These are phyloP conservation scores for Geranomyces michiganensis DNA, from an alignment of 192 early-diverging fungal genomes.

Conservation along the genomic window DNA sequence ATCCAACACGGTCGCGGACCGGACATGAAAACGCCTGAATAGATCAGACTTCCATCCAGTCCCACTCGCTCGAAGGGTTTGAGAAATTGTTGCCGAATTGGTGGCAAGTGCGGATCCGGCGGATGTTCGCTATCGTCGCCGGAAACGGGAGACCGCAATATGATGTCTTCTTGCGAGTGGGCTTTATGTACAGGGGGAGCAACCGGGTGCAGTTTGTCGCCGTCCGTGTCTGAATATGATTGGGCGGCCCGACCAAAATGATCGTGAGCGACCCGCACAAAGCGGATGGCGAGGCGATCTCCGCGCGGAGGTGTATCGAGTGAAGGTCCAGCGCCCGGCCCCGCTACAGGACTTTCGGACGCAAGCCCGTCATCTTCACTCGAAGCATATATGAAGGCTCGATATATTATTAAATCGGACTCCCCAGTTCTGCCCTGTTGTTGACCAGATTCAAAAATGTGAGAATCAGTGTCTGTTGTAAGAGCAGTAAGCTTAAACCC, in stretches of 20 bases:
- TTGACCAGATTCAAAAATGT: background rate
- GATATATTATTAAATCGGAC: conserved; percentile 75
- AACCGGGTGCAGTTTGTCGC: conserved; percentile 48
- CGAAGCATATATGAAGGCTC: conserved; percentile 57
- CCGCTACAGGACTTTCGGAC: background rate
- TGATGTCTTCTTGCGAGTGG: background rate
- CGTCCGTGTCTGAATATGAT: conserved; percentile 42
- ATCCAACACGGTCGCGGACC: conserved; percentile 76
- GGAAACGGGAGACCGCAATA: too few relatives aligned
- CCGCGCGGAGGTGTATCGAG: conserved; percentile 8
- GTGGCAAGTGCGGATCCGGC: background rate
- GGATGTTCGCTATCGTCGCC: too few relatives aligned
- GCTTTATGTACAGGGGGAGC: background rate
- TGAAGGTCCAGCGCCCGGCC: background rate
- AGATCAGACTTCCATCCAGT: conserved; percentile 32
- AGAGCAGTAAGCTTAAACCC: background rate
- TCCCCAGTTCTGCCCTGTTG: conserved; percentile 63
- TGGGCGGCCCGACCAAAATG: conserved; percentile 61
- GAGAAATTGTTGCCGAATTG: conserved; percentile 31
- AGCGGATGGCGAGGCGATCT: conserved; percentile 67
- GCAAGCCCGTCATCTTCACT: conserved; percentile 7
- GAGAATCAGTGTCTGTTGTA: too few relatives aligned
- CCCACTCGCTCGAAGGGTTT: conserved; percentile 45
- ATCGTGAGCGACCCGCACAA: conserved; percentile 66
- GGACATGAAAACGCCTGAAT: conserved; percentile 74